Conservation (phyloP, 2,329 filamentous ascomycete genomes). For the Neocatenulostroma microsporum region DNA sequence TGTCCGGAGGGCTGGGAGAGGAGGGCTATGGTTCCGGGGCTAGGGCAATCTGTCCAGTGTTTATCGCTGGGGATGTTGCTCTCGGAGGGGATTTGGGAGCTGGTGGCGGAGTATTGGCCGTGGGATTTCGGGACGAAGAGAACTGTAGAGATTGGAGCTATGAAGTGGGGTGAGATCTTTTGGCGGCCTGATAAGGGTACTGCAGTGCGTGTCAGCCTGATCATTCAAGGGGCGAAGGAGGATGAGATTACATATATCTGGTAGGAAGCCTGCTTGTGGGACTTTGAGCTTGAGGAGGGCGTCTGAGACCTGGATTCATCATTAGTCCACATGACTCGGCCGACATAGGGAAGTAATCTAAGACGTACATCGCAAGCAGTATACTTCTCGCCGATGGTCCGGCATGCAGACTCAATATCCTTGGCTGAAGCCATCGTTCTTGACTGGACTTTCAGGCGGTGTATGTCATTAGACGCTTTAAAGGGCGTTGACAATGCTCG, state of each 20-base stretch:
- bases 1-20: slow-evolving; percentile 59
- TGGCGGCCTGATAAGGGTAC: too few relatives aligned
- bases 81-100: slow-evolving; percentile 10
- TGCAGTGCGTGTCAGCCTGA: too few relatives aligned
- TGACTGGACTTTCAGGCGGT: too few relatives aligned
- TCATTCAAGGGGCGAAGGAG: too few relatives aligned
- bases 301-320: slow-evolving; percentile 55
- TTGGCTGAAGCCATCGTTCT: not conserved
- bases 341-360: not conserved
- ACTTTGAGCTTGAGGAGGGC: slow-evolving; percentile 63
- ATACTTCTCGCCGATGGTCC: slow-evolving; percentile 16
- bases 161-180: too few relatives aligned
- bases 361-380: slow-evolving; percentile 27
- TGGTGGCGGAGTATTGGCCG: slow-evolving; percentile 26
- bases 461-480: too few relatives aligned
- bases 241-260: slow-evolving; percentile 54
- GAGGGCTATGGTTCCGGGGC: slow-evolving; percentile 54
- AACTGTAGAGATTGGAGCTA: slow-evolving; percentile 54
- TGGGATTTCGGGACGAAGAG: slow-evolving; percentile 53
- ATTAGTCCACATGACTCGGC: not conserved
- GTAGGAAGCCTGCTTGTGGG: slow-evolving; percentile 57
- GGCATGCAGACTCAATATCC: not conserved
- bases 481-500: too few relatives aligned
- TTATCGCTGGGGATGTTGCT: slow-evolving; percentile 49
- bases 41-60: slow-evolving; percentile 62